Conservation (phyloP, 2,329 filamentous ascomycete species). For the Dothiorella sarmentorum region DNA sequence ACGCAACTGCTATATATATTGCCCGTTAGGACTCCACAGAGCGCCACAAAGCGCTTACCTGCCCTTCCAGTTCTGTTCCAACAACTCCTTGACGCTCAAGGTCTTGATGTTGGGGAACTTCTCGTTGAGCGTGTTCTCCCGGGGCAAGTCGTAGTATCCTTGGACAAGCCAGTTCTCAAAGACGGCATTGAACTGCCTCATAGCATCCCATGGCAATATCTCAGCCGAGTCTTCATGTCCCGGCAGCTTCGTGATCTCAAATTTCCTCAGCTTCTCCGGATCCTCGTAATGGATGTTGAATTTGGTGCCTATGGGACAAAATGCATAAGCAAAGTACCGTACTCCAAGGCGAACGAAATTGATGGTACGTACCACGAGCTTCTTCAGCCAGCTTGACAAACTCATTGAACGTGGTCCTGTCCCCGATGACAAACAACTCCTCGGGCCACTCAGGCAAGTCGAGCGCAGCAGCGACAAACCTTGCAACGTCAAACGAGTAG, state of each 20-base stretch:
- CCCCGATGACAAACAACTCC: conserved; percentile 22
- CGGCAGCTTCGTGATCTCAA: background rate
- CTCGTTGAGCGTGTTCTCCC: background rate
- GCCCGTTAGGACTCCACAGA: too few relatives aligned
- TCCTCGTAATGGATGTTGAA: background rate
- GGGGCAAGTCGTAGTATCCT: background rate
- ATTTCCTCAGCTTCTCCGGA: background rate
- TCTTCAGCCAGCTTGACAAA: conserved; percentile 19
- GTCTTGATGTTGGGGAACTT: background rate
- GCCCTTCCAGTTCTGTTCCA: background rate
- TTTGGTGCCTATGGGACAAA: background rate
- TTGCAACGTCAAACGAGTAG: conserved; percentile 49
- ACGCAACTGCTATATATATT: too few relatives aligned
- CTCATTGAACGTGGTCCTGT: conserved; percentile 21
- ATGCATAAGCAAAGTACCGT: too few relatives aligned
- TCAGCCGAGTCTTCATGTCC: background rate
- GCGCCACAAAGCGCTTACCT: background rate
- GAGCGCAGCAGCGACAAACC: conserved; percentile 43
- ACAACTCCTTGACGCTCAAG: background rate
- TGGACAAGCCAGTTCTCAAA: background rate
- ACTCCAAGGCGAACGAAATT: too few relatives aligned
- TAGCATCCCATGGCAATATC: background rate
- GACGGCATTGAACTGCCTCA: background rate
- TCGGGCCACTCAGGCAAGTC: conserved; percentile 45
- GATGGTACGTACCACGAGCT: background rate